These are phyloP conservation scores for Mucor racemosus DNA, from an alignment of 371 early-diverging fungal genomes.

Conservation along the genomic window DNA sequence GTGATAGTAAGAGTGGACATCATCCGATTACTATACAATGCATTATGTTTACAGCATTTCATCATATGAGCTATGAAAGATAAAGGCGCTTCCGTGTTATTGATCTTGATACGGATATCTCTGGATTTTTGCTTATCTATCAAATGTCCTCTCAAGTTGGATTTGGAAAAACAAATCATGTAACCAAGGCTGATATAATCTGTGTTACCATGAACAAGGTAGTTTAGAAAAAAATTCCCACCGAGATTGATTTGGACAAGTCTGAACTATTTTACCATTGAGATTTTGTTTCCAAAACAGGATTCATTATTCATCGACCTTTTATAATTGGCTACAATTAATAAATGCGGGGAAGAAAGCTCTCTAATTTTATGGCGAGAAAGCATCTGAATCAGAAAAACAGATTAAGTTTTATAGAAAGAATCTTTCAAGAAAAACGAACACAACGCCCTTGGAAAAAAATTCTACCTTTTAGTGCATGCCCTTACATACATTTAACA, in stretches of 20 bases:
- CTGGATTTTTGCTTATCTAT: neutral
- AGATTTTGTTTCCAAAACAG: too few species aligned
- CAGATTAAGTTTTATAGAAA: too few species aligned
- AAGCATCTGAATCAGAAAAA: too few species aligned
- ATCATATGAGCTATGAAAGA: neutral
- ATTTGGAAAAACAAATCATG: neutral
- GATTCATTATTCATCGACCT: too few species aligned
- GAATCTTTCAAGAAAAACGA: too few species aligned
- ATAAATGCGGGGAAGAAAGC: too few species aligned
- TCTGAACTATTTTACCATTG: neutral
- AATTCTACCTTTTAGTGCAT: too few species aligned
- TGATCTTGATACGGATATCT: neutral
- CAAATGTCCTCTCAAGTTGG: neutral
- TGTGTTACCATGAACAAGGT: neutral
- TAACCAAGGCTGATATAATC: neutral
- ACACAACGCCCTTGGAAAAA: too few species aligned
- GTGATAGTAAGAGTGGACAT: too few species aligned
- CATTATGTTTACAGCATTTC: neutral
- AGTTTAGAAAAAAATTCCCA: neutral
- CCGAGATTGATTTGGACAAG: slow-evolving; percentile 5
- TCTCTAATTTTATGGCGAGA: too few species aligned
- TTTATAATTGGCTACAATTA: too few species aligned
- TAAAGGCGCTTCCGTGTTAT: neutral
- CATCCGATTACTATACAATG: neutral
- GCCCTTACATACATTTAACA: too few species aligned